Base-by-base conservation (phyloP, 768 basidiomycete species). In the Tephrocybe rancida region DNA sequence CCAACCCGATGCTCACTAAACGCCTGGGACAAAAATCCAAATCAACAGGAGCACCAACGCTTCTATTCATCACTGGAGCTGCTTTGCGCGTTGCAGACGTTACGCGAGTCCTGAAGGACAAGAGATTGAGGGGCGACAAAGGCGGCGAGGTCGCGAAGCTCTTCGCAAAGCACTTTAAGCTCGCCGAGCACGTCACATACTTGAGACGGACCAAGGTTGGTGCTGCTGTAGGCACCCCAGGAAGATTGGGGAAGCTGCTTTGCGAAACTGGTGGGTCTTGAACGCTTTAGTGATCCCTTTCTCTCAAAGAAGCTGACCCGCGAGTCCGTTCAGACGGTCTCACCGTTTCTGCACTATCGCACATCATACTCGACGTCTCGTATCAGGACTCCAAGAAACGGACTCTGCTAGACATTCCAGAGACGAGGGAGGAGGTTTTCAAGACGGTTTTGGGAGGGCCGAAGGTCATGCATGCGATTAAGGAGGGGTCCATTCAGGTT, bases 111-210 rank as follows among this genome's bases (percentile, higher is more conserved):
- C 76, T 94, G 50, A 87, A 81, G 67, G 80, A 86, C 69, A 84
- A 81, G 69, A 81, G 72, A 57, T 75, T 92, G 47, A 76, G 84
- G 50, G 88, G 89, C 30, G 87, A 90, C 21, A 95, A 92, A 65
- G 87, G 91, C 50, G 93, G 91, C 10, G 92, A 96, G 59, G 87
- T 97, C 27, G 95, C 90, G 19, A 98, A 98, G 69, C 82, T 99
- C 24, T 98, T 98, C 63, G 93, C 95, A 26, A 95, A 88, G 70
- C 95, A 98, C 67, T 86, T 96, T 73, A 97, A 95, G 72, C 75
- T 95, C 35, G 75, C 87, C 44, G 91, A 95, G 52, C 95, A 98
- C 68, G 83, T 90, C 63, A 75, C 83, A 14, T 92, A 94, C 73
- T 78, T 98, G 63, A 79, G 81, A 64, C 80, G 84, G 59, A 95